Evolutionary conservation across 1,284 basidiomycete species (phyloP).

Genomic region (Ustilago bromivora): DNA sequence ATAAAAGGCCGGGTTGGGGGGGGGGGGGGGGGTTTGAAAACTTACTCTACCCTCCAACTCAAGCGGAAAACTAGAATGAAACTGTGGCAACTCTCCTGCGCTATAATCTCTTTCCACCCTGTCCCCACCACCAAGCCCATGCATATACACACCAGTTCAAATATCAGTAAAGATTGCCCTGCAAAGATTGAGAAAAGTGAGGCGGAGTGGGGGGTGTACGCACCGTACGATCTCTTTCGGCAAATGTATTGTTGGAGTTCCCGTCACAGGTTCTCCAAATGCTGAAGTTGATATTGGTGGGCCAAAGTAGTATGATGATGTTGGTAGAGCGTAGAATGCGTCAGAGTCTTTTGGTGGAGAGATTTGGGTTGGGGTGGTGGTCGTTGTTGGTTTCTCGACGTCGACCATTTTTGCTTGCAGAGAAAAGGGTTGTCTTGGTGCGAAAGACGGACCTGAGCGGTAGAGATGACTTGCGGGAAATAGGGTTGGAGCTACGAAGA

Average conservation of each 20-base stretch:
- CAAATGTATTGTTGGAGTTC: constrained; percentile 82
- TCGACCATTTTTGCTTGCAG: background rate
- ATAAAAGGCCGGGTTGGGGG: background rate
- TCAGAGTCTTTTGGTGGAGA: background rate
- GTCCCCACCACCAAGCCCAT: no score
- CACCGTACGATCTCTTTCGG: constrained; percentile 81
- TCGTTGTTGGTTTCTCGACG: background rate
- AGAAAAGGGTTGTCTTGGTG: no score
- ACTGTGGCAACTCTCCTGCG: constrained; percentile 81
- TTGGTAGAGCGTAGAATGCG: constrained; percentile 18
- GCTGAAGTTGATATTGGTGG: constrained; percentile 72
- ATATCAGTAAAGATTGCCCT: background rate
- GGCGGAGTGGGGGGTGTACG: background rate
- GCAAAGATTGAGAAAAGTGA: background rate
- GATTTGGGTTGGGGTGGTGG: background rate
- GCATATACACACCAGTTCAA: background rate
- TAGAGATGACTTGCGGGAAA: no score
- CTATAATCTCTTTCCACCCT: constrained; percentile 84
- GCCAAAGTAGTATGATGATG: constrained; percentile 56
- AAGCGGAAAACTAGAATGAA: constrained; percentile 81
- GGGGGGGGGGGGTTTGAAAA: background rate
- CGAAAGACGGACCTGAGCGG: no score
- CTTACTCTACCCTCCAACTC: constrained; percentile 83
- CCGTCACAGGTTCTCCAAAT: constrained; percentile 80
- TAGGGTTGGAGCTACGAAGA: no score